A percentile compares a stretch with the other conserved stretches of the same genome.
Conservation (phyloP, 345 rosid species). For the Populus nigra region DNA sequence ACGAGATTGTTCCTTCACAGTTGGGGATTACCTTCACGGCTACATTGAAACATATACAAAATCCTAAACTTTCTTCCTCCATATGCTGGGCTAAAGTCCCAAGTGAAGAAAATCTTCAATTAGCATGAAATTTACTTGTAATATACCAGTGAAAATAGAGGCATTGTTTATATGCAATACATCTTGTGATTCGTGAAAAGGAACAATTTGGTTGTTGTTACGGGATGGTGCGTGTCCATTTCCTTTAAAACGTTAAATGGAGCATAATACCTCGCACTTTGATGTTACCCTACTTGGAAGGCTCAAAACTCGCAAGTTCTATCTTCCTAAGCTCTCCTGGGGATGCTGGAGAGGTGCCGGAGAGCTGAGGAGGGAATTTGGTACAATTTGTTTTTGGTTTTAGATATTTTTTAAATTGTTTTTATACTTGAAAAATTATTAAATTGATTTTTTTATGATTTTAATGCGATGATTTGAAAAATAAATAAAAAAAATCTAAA, state of each 20-base stretch:
- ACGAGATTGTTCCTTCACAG: constrained; percentile 4
- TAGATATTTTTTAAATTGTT: too few relatives aligned
- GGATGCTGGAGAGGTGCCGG: background rate
- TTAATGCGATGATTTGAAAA: too few relatives aligned
- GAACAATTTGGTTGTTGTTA: background rate
- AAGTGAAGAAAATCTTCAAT: background rate
- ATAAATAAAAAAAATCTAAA: too few relatives aligned
- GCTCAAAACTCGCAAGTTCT: background rate
- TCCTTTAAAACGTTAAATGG: background rate
- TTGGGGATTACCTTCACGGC: background rate
- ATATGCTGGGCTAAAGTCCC: background rate
- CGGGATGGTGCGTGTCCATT: background rate
- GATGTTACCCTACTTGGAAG: background rate
- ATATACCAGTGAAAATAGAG: background rate
- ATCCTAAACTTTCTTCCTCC: background rate
- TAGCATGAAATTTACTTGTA: background rate
- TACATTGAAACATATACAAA: constrained; percentile 5
- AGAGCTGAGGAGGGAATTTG: too few relatives aligned
- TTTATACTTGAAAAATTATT: too few relatives aligned
- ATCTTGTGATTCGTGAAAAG: background rate
- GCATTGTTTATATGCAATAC: constrained; percentile 9
- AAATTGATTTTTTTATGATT: too few relatives aligned
- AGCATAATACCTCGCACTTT: background rate
- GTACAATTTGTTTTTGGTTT: too few relatives aligned
- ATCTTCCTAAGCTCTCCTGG: background rate